Conservation (phyloP, 1,284 basidiomycete genomes). For the Tremellales sp. region DNA sequence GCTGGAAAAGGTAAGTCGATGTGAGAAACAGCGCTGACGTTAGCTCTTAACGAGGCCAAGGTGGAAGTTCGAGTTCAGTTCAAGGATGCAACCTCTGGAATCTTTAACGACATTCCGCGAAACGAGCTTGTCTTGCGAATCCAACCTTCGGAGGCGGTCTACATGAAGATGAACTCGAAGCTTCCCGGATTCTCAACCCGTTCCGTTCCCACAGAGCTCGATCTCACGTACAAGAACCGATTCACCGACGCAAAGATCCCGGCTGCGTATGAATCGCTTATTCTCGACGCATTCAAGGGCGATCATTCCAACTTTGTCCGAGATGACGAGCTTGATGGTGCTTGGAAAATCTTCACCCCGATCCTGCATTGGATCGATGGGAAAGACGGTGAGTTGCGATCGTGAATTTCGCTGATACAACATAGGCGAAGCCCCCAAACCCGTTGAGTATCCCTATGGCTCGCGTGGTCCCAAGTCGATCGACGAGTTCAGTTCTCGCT, state of each 20-base stretch:
- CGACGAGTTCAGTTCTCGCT: slow-evolving; percentile 67
- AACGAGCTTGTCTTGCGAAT: slow-evolving; percentile 95
- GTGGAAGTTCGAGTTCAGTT: slow-evolving; percentile 95
- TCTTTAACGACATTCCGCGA: slow-evolving; percentile 89
- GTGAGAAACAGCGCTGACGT: slow-evolving; percentile 2
- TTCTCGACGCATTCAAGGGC: slow-evolving; percentile 76
- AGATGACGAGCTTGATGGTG: slow-evolving; percentile 88
- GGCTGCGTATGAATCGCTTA: slow-evolving; percentile 89
- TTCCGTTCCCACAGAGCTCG: slow-evolving; percentile 90
- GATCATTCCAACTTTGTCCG: slow-evolving; percentile 71
- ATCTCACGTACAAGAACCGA: slow-evolving; percentile 90
- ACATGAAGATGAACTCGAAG: slow-evolving; percentile 92
- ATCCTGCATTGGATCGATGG: slow-evolving; percentile 93
- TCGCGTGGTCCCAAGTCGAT: slow-evolving; percentile 85
- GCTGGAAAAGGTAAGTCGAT: slow-evolving; percentile 76
- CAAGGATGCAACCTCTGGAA: slow-evolving; percentile 91
- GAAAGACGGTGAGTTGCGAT: slow-evolving; percentile 41
- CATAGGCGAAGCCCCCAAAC: slow-evolving; percentile 54
- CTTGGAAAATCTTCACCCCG: slow-evolving; percentile 97
- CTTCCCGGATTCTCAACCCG: slow-evolving; percentile 83
- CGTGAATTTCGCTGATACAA: slow-evolving; percentile 50
- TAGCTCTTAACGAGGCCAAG: slow-evolving; percentile 93
- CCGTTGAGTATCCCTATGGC: slow-evolving; percentile 79
- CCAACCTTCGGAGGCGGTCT: slow-evolving; percentile 89
- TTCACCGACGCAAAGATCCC: slow-evolving; percentile 85